Evolutionary conservation across 352 stramenopile genomes (phyloP).

Genomic region (Globisporangium rhizosaccharum): DNA sequence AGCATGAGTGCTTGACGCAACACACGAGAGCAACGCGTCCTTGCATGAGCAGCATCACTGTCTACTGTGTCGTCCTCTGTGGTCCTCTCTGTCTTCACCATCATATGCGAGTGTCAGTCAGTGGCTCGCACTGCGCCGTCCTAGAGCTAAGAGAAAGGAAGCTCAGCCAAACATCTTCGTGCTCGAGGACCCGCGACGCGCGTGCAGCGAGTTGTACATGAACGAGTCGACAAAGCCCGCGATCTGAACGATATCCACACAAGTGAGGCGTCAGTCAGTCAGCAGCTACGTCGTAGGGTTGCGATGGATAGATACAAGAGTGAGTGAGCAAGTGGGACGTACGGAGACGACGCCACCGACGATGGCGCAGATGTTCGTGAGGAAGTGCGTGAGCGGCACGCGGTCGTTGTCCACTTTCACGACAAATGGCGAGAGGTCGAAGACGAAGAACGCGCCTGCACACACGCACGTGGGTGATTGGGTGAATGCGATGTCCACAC

Average conservation of each 20-base stretch:
- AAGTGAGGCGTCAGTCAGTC: too few relatives aligned
- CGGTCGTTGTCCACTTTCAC: slow-evolving; percentile 82
- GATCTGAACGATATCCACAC: slow-evolving; percentile 34
- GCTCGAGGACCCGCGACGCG: slow-evolving; percentile 29
- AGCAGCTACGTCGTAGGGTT: too few relatives aligned
- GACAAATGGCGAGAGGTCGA: slow-evolving; percentile 83
- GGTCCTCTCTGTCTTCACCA: background rate
- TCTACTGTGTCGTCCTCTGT: background rate
- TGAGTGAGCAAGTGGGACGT: slow-evolving; percentile 13
- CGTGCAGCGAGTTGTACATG: slow-evolving; percentile 80
- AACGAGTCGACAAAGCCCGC: slow-evolving; percentile 85
- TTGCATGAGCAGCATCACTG: too few relatives aligned
- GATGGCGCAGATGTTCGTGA: slow-evolving; percentile 84
- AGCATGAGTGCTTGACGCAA: too few relatives aligned
- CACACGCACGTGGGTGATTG: background rate
- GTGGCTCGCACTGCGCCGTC: background rate
- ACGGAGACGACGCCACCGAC: slow-evolving; percentile 81
- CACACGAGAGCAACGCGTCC: background rate
- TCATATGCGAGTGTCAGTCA: too few relatives aligned
- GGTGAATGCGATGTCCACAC: too few relatives aligned
- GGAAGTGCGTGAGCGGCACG: slow-evolving; percentile 76
- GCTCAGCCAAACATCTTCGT: slow-evolving; percentile 26
- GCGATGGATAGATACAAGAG: background rate
- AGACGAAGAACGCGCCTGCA: slow-evolving; percentile 83
- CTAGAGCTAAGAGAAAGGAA: background rate